Base-by-base conservation (phyloP, 2,329 filamentous ascomycete species). In the Macrophomina phaseolina region DNA sequence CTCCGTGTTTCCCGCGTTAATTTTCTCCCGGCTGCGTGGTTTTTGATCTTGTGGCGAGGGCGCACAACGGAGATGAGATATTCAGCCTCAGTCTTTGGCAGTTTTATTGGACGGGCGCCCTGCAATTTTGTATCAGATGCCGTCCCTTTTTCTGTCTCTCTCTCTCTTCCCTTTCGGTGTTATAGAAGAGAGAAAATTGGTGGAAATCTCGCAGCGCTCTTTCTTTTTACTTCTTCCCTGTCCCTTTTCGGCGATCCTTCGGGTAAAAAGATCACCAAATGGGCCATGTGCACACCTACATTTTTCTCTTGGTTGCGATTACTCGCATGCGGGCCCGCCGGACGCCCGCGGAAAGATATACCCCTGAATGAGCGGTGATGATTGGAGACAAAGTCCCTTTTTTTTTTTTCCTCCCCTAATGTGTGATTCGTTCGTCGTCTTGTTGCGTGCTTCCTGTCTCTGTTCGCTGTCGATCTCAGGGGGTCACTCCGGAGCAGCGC, bases 231-330 rank as follows among this genome's bases (percentile, higher is more conserved):
- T 45, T 55, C 45, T 45, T 23, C 28, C 40, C 45, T 32, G 36
- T 45, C 55, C 55, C 55, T 45, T 45, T 45, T 58, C 55, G 55
- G 55, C 55, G 38, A 58, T 58, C 55, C 55, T 58, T 58, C 55
- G 38, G 55, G 42, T 14, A 45, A 45, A n/a, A n/a, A 45, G 42
- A 16, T 9, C 11, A n/a, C 42, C 7, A 45, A 34, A 42, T 7
- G 34, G 36, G 55, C 55, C 36, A 45, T 36, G 38, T 16, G 55
- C 30, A 58, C 38, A 16, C 32, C 53, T 36, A 34, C 32, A 42
- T 18, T 23, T n/a, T 23, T 36, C 34, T 36, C 23, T 23, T 23
- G 23, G 23, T 55, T 55, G n/a, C 32, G n/a, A 12, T 38, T 40
- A 38, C 52, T 55, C 34, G 52, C 48, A 51, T 30, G 48, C 36